These are phyloP conservation scores for Penicillium carneum DNA, from an alignment of 2,329 filamentous ascomycete genomes.

Conservation along the genomic window DNA sequence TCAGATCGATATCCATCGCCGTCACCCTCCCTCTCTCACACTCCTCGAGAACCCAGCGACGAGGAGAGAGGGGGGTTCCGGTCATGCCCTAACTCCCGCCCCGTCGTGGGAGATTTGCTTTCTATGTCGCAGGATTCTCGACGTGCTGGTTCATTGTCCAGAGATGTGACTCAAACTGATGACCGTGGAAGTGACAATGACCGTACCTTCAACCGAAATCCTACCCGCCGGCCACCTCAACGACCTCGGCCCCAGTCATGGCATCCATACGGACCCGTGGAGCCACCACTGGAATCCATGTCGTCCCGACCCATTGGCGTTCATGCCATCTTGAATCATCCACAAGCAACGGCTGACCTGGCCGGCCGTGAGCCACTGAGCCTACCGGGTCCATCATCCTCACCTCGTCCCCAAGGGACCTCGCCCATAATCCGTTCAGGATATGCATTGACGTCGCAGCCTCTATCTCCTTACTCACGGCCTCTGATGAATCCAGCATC, in stretches of 20 bases:
- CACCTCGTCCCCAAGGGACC: slow-evolving; percentile 41
- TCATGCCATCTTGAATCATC: slow-evolving; percentile 52
- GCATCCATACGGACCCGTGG: slow-evolving; percentile 47
- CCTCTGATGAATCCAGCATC: slow-evolving; percentile 47
- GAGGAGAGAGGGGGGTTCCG: slow-evolving; percentile 50
- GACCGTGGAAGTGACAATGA: slow-evolving; percentile 36
- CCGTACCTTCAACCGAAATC: slow-evolving; percentile 27
- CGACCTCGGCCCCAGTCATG: slow-evolving; percentile 45
- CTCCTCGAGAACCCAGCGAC: slow-evolving; percentile 43
- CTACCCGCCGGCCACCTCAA: slow-evolving; percentile 37
- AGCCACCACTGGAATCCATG: slow-evolving; percentile 43
- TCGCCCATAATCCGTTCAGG: slow-evolving; percentile 40
- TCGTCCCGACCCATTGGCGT: slow-evolving; percentile 49
- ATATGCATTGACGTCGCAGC: slow-evolving; percentile 38
- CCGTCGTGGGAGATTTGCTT: slow-evolving; percentile 42
- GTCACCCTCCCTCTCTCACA: slow-evolving; percentile 49
- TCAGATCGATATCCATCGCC: slow-evolving; percentile 36
- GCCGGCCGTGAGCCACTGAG: slow-evolving; percentile 36
- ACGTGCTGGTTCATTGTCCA: slow-evolving; percentile 40
- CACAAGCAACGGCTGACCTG: slow-evolving; percentile 35
- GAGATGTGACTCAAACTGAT: slow-evolving; percentile 37
- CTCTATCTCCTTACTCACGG: slow-evolving; percentile 44
- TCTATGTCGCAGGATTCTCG: slow-evolving; percentile 51
- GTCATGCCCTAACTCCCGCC: slow-evolving; percentile 47
- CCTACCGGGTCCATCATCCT: slow-evolving; percentile 32